Evolutionary conservation across 768 basidiomycete species (phyloP).

Genomic region (Boletus pseudo-olivaceus): DNA sequence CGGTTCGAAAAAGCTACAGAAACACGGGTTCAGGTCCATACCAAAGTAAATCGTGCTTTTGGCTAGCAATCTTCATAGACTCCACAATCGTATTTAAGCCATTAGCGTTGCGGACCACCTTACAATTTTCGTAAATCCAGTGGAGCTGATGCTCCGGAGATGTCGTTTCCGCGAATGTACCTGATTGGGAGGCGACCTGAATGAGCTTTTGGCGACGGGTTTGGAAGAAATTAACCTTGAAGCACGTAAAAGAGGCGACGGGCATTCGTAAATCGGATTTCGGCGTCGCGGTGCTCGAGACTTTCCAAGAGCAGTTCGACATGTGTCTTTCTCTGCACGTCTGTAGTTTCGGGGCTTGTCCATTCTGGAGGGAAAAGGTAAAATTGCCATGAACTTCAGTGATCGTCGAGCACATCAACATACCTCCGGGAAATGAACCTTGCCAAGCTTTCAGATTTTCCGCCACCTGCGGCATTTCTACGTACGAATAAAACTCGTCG

Average conservation of each 20-base stretch:
- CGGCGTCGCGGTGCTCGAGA: constrained; percentile 81
- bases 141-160: constrained; percentile 94
- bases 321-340: constrained; percentile 62
- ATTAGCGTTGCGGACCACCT: constrained; percentile 77
- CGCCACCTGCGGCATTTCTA: constrained; percentile 87
- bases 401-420: constrained; percentile 18
- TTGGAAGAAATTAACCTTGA: constrained; percentile 58
- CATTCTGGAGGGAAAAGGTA: constrained; percentile 53
- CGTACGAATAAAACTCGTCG: constrained; percentile 97
- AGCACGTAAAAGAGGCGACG: constrained; percentile 85
- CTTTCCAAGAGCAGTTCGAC: constrained; percentile 81
- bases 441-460: constrained; percentile 89
- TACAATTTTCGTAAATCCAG: constrained; percentile 94
- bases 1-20: not conserved
- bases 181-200: constrained; percentile 37
- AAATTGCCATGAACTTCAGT: not conserved
- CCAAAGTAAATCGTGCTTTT: constrained; percentile 85
- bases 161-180: constrained; percentile 85
- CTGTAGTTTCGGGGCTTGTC: constrained; percentile 57
- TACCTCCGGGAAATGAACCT: constrained; percentile 76
- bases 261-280: constrained; percentile 82
- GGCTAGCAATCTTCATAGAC: constrained; percentile 85
- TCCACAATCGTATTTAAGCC: constrained; percentile 80
- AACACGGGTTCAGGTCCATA: constrained; percentile 26
- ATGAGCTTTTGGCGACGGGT: not conserved